These are phyloP conservation scores for Casuarina glauca DNA, from an alignment of 306 rosid genomes.

Conservation along the genomic window DNA sequence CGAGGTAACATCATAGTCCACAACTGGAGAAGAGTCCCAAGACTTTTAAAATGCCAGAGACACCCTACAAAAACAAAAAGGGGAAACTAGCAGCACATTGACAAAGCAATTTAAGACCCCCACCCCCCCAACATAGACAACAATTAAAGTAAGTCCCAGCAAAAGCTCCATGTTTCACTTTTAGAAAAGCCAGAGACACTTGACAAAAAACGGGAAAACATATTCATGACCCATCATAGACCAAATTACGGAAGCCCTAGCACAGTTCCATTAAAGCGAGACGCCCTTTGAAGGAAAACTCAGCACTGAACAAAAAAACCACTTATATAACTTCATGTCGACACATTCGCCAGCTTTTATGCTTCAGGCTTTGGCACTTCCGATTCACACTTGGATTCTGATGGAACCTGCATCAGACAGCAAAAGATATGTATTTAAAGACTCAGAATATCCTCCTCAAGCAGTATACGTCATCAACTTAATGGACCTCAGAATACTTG, in stretches of 20 bases:
- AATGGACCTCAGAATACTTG: background rate
- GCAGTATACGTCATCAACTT: background rate
- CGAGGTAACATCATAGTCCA: background rate
- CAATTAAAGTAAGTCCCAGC: too few relatives aligned
- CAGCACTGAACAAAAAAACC: background rate
- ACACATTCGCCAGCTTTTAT: slow-evolving; percentile 36
- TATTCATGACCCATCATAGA: too few relatives aligned
- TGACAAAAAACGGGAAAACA: too few relatives aligned
- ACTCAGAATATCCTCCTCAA: background rate
- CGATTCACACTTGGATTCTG: slow-evolving; percentile 3
- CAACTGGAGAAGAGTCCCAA: too few relatives aligned
- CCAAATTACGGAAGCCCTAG: too few relatives aligned
- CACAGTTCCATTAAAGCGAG: too few relatives aligned
- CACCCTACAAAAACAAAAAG: background rate
- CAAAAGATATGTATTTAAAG: slow-evolving; percentile 6
- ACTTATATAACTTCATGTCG: slow-evolving; percentile 35
- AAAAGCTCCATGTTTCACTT: too few relatives aligned
- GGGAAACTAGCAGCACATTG: too few relatives aligned
- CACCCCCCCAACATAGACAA: too few relatives aligned
- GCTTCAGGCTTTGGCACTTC: slow-evolving; percentile 15
- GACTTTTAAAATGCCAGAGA: background rate
- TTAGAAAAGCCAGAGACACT: too few relatives aligned
- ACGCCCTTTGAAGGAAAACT: background rate
- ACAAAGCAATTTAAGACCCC: too few relatives aligned
- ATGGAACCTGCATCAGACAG: slow-evolving; percentile 49